Conservation (phyloP, 495 filamentous ascomycete species). For the Poronia punctata region DNA sequence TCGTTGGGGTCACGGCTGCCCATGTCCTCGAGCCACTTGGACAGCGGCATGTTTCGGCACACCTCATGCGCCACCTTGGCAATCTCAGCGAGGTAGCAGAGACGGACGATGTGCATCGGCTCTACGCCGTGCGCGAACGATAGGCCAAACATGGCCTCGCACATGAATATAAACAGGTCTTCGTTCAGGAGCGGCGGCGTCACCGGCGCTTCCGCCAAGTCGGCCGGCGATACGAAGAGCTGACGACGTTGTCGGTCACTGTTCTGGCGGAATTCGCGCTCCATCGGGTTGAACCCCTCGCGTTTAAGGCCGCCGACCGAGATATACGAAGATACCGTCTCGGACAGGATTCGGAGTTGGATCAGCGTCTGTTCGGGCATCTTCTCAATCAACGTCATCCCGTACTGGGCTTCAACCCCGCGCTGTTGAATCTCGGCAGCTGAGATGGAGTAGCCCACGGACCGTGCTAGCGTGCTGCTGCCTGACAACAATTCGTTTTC, state of each 20-base stretch:
- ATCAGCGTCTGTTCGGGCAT: constrained; percentile 75
- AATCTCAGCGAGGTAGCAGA: constrained; percentile 90
- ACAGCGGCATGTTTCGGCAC: constrained; percentile 35
- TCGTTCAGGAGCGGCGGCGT: constrained; percentile 60
- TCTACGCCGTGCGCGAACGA: constrained; percentile 49
- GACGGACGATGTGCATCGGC: constrained; percentile 71
- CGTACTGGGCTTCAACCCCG: constrained; percentile 69
- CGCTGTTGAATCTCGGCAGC: constrained; percentile 89
- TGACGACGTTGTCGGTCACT: constrained; percentile 69
- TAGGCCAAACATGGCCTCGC: constrained; percentile 60
- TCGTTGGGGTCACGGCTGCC: constrained; percentile 24
- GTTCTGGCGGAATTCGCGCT: constrained; percentile 60
- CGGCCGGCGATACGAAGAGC: constrained; percentile 57
- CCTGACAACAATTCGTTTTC: constrained; percentile 46
- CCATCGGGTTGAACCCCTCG: constrained; percentile 51
- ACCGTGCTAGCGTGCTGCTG: constrained; percentile 62
- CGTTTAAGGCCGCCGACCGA: constrained; percentile 64
- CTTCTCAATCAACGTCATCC: constrained; percentile 72
- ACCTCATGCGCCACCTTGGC: constrained; percentile 62
- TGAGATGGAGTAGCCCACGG: constrained; percentile 83
- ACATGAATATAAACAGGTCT: constrained; percentile 87
- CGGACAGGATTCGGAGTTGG: constrained; percentile 83
- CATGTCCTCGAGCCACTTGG: constrained; percentile 33
- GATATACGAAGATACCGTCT: constrained; percentile 80
- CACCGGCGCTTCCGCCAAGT: constrained; percentile 21